Percentiles rank a stretch among this genome's conserved stretches.
Conservation (phyloP, 23 red algal species). For the Gracilaria vermiculophylla region DNA sequence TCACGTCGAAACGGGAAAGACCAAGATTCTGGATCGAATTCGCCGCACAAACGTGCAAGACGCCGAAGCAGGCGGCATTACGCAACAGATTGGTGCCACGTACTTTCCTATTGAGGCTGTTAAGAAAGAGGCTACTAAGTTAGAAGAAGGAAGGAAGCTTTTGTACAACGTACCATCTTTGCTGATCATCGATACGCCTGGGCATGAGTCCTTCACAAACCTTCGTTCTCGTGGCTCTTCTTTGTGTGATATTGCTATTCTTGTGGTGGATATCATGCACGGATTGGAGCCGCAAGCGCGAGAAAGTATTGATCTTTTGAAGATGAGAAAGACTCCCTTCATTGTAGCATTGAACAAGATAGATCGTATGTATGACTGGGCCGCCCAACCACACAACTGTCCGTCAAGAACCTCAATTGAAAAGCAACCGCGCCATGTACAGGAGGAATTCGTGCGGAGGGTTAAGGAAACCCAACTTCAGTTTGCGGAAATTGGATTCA, state of each 20-base stretch:
- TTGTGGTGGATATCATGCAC: slow-evolving; percentile 99
- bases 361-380: slow-evolving; percentile 97
- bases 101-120: slow-evolving; percentile 98
- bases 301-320: slow-evolving; percentile 94
- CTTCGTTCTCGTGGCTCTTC: slow-evolving; percentile 94
- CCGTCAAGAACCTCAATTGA: slow-evolving; percentile 60
- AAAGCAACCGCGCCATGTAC: slow-evolving; percentile 66
- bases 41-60: slow-evolving; percentile 96
- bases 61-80: slow-evolving; percentile 98
- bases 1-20: slow-evolving; percentile 99
- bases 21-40: slow-evolving; percentile 98
- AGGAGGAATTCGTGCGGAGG: slow-evolving; percentile 84
- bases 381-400: slow-evolving; percentile 64
- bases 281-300: slow-evolving; percentile 95
- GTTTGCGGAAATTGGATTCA: slow-evolving; percentile 95
- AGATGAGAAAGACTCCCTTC: slow-evolving; percentile 94
- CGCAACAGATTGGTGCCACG: slow-evolving; percentile 99
- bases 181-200: slow-evolving; percentile 99
- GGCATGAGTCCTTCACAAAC: slow-evolving; percentile 99
- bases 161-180: slow-evolving; percentile 88
- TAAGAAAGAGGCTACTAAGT: slow-evolving; percentile 80
- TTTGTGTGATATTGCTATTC: slow-evolving; percentile 99
- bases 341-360: slow-evolving; percentile 99
- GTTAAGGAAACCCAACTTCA: slow-evolving; percentile 79
- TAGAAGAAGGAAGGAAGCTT: slow-evolving; percentile 63